A percentile compares a stretch with the other conserved stretches of the same genome.
Evolutionary conservation across 352 stramenopile species (phyloP).

Genomic region (Phytophthora vignae): DNA sequence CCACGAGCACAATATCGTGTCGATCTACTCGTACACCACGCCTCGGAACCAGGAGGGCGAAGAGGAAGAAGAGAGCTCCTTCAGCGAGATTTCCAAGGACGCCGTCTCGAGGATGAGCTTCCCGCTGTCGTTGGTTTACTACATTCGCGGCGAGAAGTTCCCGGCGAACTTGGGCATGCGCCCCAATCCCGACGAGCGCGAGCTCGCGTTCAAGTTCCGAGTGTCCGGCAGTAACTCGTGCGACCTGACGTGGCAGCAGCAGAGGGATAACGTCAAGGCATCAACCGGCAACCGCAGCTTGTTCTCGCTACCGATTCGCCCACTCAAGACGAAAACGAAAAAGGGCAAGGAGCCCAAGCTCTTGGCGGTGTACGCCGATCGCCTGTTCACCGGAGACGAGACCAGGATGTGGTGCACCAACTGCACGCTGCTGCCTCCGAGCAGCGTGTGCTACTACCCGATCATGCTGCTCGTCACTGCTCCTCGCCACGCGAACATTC

Average conservation of each 20-base stretch:
- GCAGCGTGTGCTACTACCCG: slow-evolving; percentile 64
- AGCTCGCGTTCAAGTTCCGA: slow-evolving; percentile 59
- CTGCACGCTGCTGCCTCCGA: slow-evolving; percentile 77
- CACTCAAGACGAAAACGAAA: slow-evolving; percentile 33
- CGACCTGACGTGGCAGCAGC: slow-evolving; percentile 61
- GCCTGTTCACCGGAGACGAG: slow-evolving; percentile 80
- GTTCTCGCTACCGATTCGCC: slow-evolving; percentile 72
- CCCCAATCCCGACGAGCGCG: slow-evolving; percentile 29
- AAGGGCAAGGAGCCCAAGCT: slow-evolving; percentile 42
- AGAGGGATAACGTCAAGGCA: slow-evolving; percentile 69
- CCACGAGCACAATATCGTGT: slow-evolving; percentile 62
- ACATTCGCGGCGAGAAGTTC: slow-evolving; percentile 78
- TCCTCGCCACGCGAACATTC: slow-evolving; percentile 61
- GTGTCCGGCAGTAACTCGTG: slow-evolving; percentile 55
- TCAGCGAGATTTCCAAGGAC: slow-evolving; percentile 31
- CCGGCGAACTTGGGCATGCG: slow-evolving; percentile 71
- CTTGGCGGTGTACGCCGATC: slow-evolving; percentile 72
- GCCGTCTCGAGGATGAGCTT: slow-evolving; percentile 66
- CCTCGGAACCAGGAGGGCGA: slow-evolving; percentile 19
- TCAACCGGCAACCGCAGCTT: slow-evolving; percentile 67
- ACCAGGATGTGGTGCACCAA: slow-evolving; percentile 83
- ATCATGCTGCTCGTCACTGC: slow-evolving; percentile 62
- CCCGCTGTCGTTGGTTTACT: slow-evolving; percentile 77
- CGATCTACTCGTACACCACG: slow-evolving; percentile 58
- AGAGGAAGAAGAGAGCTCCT: slow-evolving; percentile 21